phyloP scores from a whole-genome alignment of 2,329 filamentous ascomycete species.

The Sclerotinia minor region DNA sequence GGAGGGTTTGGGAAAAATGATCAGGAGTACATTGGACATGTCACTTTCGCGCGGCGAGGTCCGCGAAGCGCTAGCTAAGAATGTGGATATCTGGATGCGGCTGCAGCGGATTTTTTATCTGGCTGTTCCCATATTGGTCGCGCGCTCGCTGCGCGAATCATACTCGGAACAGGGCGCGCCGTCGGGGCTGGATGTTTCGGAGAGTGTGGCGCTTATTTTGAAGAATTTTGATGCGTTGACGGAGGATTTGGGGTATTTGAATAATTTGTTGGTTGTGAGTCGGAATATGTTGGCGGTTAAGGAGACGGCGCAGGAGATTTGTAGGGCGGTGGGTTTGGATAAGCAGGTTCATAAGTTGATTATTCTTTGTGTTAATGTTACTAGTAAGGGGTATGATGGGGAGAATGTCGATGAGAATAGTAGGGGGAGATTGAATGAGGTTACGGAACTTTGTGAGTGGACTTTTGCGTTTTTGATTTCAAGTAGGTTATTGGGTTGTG shows the following conservation, averaged over 20 bases:
- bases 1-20: slow-evolving; percentile 56
- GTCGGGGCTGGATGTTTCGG: slow-evolving; percentile 57
- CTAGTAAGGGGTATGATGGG: slow-evolving; percentile 66
- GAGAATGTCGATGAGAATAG: slow-evolving; percentile 60
- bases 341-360: slow-evolving; percentile 67
- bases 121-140: slow-evolving; percentile 60
- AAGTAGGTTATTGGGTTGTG: neutral
- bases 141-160: slow-evolving; percentile 58
- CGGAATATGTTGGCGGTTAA: slow-evolving; percentile 65
- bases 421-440: slow-evolving; percentile 58
- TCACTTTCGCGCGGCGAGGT: slow-evolving; percentile 60
- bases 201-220: slow-evolving; percentile 62
- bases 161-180: slow-evolving; percentile 55
- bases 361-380: slow-evolving; percentile 65
- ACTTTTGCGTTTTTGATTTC: neutral
- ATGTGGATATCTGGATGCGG: slow-evolving; percentile 66
- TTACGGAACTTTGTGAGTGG: slow-evolving; percentile 62
- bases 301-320: slow-evolving; percentile 65
- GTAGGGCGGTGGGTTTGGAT: slow-evolving; percentile 63
- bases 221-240: slow-evolving; percentile 62
- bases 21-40: slow-evolving; percentile 62
- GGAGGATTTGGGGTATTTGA: slow-evolving; percentile 62
- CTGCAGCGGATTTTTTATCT: slow-evolving; percentile 61
- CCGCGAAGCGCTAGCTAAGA: slow-evolving; percentile 60
- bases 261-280: slow-evolving; percentile 67